A percentile compares a stretch with the other conserved stretches of the same genome.
These are phyloP conservation scores for Mortierella polycephala DNA, from an alignment of 371 early-diverging fungal genomes.

Conservation along the genomic window DNA sequence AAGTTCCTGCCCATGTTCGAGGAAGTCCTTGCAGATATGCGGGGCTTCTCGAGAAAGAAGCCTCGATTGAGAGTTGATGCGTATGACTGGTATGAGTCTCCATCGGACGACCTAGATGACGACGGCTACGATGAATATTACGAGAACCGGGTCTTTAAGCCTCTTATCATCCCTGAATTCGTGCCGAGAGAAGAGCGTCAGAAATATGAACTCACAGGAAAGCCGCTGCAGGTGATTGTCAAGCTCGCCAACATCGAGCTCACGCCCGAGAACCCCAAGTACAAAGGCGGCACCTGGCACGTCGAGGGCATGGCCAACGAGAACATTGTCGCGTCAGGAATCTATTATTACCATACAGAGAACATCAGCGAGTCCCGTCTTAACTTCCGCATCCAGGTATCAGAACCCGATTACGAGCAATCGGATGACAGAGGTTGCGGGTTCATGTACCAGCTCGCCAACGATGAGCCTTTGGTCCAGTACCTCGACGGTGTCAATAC, in stretches of 20 bases:
- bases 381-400: constrained; percentile 55
- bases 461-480: constrained; percentile 42
- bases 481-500: constrained; percentile 47
- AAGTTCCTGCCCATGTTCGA: constrained; percentile 60
- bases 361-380: constrained; percentile 65
- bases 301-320: constrained; percentile 74
- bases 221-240: constrained; percentile 70
- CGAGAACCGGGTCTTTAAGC: constrained; percentile 13
- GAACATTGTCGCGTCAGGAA: constrained; percentile 68
- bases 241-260: constrained; percentile 70
- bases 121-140: neutral
- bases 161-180: constrained; percentile 11
- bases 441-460: constrained; percentile 10
- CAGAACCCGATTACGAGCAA: constrained; percentile 44
- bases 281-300: constrained; percentile 71
- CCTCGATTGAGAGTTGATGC: constrained; percentile 24
- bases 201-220: constrained; percentile 33
- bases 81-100: constrained; percentile 27
- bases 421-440: constrained; percentile 24
- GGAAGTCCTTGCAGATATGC: constrained; percentile 40
- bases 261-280: constrained; percentile 67
- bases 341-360: constrained; percentile 66
- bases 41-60: constrained; percentile 11
- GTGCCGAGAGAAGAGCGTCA: neutral
- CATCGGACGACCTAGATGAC: constrained; percentile 25